phyloP scores from a whole-genome alignment of 1,139 yeast genomes.

The Meyerozyma carpophila region DNA sequence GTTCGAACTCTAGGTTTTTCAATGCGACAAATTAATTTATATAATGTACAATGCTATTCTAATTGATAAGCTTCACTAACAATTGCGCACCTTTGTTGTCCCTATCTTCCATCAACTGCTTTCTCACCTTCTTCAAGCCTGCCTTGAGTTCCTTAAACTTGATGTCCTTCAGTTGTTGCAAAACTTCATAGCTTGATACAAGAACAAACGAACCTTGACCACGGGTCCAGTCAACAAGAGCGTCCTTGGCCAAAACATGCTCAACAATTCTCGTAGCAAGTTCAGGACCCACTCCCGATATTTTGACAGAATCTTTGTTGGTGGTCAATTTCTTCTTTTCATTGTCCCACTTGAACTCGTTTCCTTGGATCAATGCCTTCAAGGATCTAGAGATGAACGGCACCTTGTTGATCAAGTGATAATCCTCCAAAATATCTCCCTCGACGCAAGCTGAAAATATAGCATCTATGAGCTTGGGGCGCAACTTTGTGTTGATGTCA shows the following conservation, averaged over 20 bases:
- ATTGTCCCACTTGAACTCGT: constrained; percentile 50
- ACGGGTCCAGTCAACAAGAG: constrained; percentile 62
- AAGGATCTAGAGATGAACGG: constrained; percentile 76
- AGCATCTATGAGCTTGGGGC: constrained; percentile 49
- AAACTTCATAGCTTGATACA: constrained; percentile 62
- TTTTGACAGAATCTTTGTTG: constrained; percentile 38
- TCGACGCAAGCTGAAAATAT: constrained; percentile 51
- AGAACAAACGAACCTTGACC: constrained; percentile 81
- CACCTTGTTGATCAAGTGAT: constrained; percentile 58
- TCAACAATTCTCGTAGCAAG: constrained; percentile 55
- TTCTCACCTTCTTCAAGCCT: constrained; percentile 49
- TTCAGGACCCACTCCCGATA: constrained; percentile 55
- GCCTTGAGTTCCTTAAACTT: constrained; percentile 44
- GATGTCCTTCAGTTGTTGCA: constrained; percentile 22
- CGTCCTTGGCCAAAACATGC: constrained; percentile 37
- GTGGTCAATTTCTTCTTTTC: constrained; percentile 55
- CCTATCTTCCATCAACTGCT: constrained; percentile 38
- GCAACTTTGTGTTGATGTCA: constrained; percentile 37
- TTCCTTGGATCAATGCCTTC: constrained; percentile 76
- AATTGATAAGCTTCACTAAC: constrained; percentile 36
- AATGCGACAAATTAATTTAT: neutral
- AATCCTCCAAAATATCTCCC: constrained; percentile 68
- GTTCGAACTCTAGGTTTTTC: constrained; percentile 6
- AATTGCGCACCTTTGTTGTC: constrained; percentile 80
- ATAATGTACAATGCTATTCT: constrained; percentile 3